Evolutionary conservation across 1,284 basidiomycete genomes (phyloP), one percentile per base, ranked within the genome.

Genomic region (Ustilago trichophora): DNA sequence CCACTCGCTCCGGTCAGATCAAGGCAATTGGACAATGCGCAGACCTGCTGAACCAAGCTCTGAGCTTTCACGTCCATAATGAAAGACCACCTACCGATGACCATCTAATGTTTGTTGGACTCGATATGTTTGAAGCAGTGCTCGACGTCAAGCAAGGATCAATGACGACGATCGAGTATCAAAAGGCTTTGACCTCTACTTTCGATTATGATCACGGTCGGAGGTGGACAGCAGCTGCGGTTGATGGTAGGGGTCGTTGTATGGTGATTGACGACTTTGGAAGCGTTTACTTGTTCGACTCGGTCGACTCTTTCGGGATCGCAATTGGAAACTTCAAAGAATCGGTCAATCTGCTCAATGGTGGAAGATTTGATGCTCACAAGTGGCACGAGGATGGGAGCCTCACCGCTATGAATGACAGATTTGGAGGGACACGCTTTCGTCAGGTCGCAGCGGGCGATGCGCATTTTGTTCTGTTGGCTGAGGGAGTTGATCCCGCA

Each of bases 391-490:
- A 40, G 18, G 24, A 11, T 4, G 29, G 19, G 10, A 12, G 10
- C n/a, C 24, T 15, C 37, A n/a, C 24, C 15, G 18, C 26, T n/a
- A n/a, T n/a, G n/a, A n/a, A n/a, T n/a, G n/a, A n/a, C n/a, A n/a
- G n/a, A n/a, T n/a, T n/a, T n/a, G n/a, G n/a, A n/a, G n/a, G n/a
- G n/a, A n/a, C n/a, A 8, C 1, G 44, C 41, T 53, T 26, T 54
- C 60, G 0, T 36, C 10, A 13, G 22, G 46, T 67, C 29, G 36
- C 53, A 6, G 56, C 64, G 3, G 64, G 64, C 12, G 51, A 52
- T 21, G 46, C 64, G 24, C 64, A 67, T 40, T 67, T 67, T 29
- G 43, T 54, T 3, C 45, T 67, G 4, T 32, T 62, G 3, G 15
- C 52, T 26, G 25, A 52, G 12, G 25, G 38, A 8, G 24, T 4